Conservation (phyloP, 495 filamentous ascomycete species). For the Hypoxylon crocopeplum region DNA sequence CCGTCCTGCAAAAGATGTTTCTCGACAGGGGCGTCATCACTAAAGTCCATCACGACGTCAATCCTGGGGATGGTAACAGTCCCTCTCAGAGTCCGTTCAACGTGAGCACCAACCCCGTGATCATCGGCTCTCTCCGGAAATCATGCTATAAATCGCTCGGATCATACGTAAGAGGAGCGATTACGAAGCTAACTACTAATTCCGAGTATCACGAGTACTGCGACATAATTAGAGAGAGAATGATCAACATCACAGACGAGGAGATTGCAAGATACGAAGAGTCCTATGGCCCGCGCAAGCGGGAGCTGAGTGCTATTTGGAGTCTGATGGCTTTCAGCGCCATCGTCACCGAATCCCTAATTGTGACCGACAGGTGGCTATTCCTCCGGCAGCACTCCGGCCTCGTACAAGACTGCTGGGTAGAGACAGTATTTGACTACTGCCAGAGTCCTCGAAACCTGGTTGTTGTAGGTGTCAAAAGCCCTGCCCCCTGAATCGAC, state of each 20-base stretch:
- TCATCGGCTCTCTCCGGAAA: slow-evolving; percentile 86
- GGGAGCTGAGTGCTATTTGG: slow-evolving; percentile 87
- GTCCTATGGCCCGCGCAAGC: slow-evolving; percentile 68
- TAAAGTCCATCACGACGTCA: slow-evolving; percentile 57
- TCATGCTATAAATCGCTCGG: slow-evolving; percentile 77
- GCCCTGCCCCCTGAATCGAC: slow-evolving; percentile 32
- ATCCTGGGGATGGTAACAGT: slow-evolving; percentile 42
- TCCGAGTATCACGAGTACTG: slow-evolving; percentile 59
- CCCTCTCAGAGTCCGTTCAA: slow-evolving; percentile 56
- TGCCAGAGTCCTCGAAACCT: slow-evolving; percentile 84
- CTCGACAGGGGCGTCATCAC: slow-evolving; percentile 78
- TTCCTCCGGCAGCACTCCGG: slow-evolving; percentile 80
- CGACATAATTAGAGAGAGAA: slow-evolving; percentile 62
- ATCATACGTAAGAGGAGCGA: slow-evolving; percentile 80
- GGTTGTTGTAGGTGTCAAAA: slow-evolving; percentile 88
- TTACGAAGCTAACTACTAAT: slow-evolving; percentile 72
- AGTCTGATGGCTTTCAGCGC: slow-evolving; percentile 95
- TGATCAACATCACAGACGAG: slow-evolving; percentile 71
- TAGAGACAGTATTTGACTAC: slow-evolving; percentile 93
- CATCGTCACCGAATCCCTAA: slow-evolving; percentile 82
- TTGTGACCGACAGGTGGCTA: slow-evolving; percentile 91
- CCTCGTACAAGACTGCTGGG: slow-evolving; percentile 78
- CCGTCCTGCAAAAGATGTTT: slow-evolving; percentile 87
- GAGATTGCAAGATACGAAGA: slow-evolving; percentile 74
- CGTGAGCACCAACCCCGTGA: slow-evolving; percentile 70